Evolutionary conservation across 768 basidiomycete species (phyloP), one percentile per base, ranked within the genome.

Genomic region (Leccinum imitatum): DNA sequence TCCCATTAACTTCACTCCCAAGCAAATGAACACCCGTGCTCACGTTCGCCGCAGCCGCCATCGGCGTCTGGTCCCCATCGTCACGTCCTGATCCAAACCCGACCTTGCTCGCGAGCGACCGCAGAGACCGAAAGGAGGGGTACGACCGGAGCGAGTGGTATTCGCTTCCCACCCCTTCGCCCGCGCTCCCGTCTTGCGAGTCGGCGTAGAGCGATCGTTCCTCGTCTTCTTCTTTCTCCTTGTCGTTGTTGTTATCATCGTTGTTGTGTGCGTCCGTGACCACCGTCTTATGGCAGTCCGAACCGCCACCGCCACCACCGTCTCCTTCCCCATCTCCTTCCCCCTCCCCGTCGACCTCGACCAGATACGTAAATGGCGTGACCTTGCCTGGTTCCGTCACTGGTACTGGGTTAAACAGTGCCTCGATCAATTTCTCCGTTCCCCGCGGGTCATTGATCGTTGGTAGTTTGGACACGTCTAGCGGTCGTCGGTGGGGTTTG

Each of bases 341-440:
- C 6, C 54, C 70, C 3, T 65, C 63, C 10, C 56, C 72, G 37
- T 64, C 65, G 14, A 59, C 61, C 53, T 73, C 76, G 47, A 68
- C 64, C 44, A 75, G 74, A 56, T 75, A 77, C 7, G 77, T 78
- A 61, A 78, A 77, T 5, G 76, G 77, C 5, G 66, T 72, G 19
- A 73, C 60, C 44, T 59, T 59, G 35, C 25, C 53, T 1, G 57
- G 60, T 5, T 64, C 63, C 2, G 75, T 76, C 9, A 82, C 82
- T 2, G 78, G 80, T 2, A 79, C 79, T 2, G 91, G 90, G 65
- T 93, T 93, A 70, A 93, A 93, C 25, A 93, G 70, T 6, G 88
- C 85, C 57, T 93, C 91, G 67, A 92, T 91, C 46, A 93, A 79
- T 39, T 78, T 78, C 69, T 90, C 89, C 0, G 90, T 91, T 14